phyloP scores from a whole-genome alignment of 108 stramenopile species.

The Poteriospumella lacustris region DNA sequence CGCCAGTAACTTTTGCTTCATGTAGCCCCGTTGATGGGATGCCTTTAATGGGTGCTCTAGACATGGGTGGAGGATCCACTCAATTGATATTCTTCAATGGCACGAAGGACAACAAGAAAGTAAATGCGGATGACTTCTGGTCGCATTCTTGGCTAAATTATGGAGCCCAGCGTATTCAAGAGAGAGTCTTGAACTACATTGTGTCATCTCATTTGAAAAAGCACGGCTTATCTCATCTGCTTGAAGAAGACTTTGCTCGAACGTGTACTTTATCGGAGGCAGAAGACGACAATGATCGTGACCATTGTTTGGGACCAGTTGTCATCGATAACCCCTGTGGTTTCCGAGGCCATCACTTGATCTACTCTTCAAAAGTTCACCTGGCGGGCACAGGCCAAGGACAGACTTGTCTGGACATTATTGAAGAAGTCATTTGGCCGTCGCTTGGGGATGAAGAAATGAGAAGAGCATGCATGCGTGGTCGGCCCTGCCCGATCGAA shows the following conservation, averaged over 20 bases:
- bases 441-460: not conserved
- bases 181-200: conserved; percentile 31
- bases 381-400: conserved; percentile 41
- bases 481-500: not conserved
- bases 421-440: conserved; percentile 39
- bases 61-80: conserved; percentile 35
- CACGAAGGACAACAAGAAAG: not conserved
- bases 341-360: conserved; percentile 30
- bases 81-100: conserved; percentile 30
- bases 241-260: not conserved
- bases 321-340: conserved; percentile 44
- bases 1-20: not conserved
- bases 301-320: not conserved
- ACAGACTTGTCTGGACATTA: conserved; percentile 31
- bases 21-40: not conserved
- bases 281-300: not conserved
- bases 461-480: not conserved
- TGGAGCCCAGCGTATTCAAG: conserved; percentile 41
- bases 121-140: conserved; percentile 39
- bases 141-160: conserved; percentile 43
- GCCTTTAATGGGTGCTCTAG: conserved; percentile 30
- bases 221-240: not conserved
- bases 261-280: not conserved
- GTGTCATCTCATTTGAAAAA: not conserved
- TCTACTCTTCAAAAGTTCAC: conserved; percentile 29